Conservation (phyloP, 176 grass and related monocot species). For the Leersia perrieri region DNA sequence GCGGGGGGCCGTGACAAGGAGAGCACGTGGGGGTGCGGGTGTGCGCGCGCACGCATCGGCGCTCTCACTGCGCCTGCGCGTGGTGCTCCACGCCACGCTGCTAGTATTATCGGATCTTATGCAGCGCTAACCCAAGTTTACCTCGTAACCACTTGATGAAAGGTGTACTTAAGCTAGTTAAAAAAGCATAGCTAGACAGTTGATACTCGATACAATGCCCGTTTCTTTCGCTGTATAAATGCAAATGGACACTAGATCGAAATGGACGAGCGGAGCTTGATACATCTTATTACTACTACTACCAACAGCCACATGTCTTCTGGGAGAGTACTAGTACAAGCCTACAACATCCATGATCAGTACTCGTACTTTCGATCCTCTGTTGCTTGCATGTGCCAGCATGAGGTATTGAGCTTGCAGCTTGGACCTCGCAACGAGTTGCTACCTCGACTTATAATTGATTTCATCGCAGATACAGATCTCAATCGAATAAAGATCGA, state of each 20-base stretch:
- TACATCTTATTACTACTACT: no score
- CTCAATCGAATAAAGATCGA: neutral
- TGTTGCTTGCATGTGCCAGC: neutral
- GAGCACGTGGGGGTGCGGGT: slow-evolving; percentile 42
- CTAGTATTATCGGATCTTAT: neutral
- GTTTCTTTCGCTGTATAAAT: neutral
- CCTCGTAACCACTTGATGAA: neutral
- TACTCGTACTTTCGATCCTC: neutral
- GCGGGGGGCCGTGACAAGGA: slow-evolving; percentile 4
- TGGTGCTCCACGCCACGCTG: slow-evolving; percentile 15
- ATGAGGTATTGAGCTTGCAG: slow-evolving; percentile 2
- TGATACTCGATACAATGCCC: no score
- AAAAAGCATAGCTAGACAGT: neutral
- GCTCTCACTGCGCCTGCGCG: neutral
- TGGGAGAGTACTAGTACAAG: neutral
- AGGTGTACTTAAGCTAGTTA: neutral
- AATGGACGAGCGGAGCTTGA: neutral
- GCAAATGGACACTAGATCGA: neutral
- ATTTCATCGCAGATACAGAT: neutral
- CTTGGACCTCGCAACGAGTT: no score
- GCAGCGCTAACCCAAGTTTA: neutral
- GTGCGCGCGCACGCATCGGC: neutral
- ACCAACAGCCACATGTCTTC: neutral
- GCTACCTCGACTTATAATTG: neutral
- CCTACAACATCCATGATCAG: neutral